phyloP scores from a whole-genome alignment of 441 rosid genomes.

The Adansonia rubrostipa region DNA sequence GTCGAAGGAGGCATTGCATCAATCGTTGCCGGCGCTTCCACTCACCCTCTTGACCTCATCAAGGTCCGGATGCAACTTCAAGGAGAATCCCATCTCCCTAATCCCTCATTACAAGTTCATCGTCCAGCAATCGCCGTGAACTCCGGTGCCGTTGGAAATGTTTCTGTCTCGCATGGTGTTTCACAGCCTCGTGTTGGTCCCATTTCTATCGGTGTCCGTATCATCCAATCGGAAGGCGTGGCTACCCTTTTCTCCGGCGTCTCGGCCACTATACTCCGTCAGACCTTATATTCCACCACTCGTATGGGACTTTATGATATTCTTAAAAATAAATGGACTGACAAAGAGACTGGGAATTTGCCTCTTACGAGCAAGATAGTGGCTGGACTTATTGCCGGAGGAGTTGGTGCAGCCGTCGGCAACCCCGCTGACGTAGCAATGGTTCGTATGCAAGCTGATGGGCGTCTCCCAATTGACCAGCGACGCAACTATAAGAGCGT shows the following conservation, averaged over 20 bases:
- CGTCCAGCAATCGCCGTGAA: slow-evolving; percentile 53
- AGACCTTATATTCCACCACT: slow-evolving; percentile 75
- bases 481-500: slow-evolving; percentile 66
- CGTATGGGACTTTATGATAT: slow-evolving; percentile 76
- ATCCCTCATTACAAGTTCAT: slow-evolving; percentile 33
- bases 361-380: slow-evolving; percentile 53
- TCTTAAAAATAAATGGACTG: slow-evolving; percentile 64
- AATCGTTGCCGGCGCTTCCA: slow-evolving; percentile 56
- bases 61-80: slow-evolving; percentile 76
- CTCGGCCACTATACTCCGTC: slow-evolving; percentile 75
- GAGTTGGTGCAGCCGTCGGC: slow-evolving; percentile 62
- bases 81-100: slow-evolving; percentile 48
- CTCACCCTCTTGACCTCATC: slow-evolving; percentile 65
- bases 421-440: slow-evolving; percentile 74
- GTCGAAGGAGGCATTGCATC: slow-evolving; percentile 67
- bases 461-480: slow-evolving; percentile 50
- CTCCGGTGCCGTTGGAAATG: slow-evolving; percentile 35
- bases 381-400: slow-evolving; percentile 71
- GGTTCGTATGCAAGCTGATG: slow-evolving; percentile 82
- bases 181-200: slow-evolving; percentile 46
- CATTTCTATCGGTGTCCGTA: slow-evolving; percentile 51
- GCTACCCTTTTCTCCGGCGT: slow-evolving; percentile 66
- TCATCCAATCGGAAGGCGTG: slow-evolving; percentile 57
- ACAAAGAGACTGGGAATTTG: slow-evolving; percentile 48
- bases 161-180: slow-evolving; percentile 32